phyloP scores from a whole-genome alignment of 2,329 filamentous ascomycete genomes.

The Pseudopyricularia cyperi region DNA sequence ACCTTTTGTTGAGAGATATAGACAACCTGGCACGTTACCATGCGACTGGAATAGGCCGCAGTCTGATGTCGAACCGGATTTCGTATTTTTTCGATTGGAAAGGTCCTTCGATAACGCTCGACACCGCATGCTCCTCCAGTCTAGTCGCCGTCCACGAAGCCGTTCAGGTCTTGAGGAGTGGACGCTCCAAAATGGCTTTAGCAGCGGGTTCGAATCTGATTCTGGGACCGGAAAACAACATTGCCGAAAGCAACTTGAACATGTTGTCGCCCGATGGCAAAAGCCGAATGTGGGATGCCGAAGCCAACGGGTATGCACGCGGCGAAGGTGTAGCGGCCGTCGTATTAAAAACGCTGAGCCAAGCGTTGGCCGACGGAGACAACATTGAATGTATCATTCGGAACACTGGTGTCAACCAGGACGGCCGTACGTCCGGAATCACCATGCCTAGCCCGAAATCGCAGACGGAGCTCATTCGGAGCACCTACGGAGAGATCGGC shows the following conservation, averaged over 20 bases:
- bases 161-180: slow-evolving; percentile 27
- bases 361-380: slow-evolving; percentile 42
- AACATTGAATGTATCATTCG: slow-evolving; percentile 36
- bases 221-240: slow-evolving; percentile 5
- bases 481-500: slow-evolving; percentile 23
- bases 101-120: slow-evolving; percentile 33
- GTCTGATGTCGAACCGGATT: slow-evolving; percentile 28
- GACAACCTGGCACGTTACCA: slow-evolving; percentile 21
- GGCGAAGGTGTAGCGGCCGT: slow-evolving; percentile 45
- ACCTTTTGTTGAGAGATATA: slow-evolving; percentile 18
- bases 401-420: slow-evolving; percentile 38
- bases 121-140: slow-evolving; percentile 36
- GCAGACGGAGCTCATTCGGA: slow-evolving; percentile 17
- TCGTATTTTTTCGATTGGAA: slow-evolving; percentile 33
- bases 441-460: slow-evolving; percentile 39
- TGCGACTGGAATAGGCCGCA: slow-evolving; percentile 25
- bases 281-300: slow-evolving; percentile 16
- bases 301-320: slow-evolving; percentile 41
- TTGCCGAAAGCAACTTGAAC: slow-evolving; percentile 6
- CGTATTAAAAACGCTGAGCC: slow-evolving; percentile 41
- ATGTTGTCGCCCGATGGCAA: slow-evolving; percentile 7
- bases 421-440: slow-evolving; percentile 42
- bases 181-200: slow-evolving; percentile 31
- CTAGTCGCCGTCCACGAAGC: slow-evolving; percentile 32
- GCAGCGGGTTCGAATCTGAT: slow-evolving; percentile 17